Base-by-base conservation (phyloP, 768 basidiomycete species). In the Mycena amicta region DNA sequence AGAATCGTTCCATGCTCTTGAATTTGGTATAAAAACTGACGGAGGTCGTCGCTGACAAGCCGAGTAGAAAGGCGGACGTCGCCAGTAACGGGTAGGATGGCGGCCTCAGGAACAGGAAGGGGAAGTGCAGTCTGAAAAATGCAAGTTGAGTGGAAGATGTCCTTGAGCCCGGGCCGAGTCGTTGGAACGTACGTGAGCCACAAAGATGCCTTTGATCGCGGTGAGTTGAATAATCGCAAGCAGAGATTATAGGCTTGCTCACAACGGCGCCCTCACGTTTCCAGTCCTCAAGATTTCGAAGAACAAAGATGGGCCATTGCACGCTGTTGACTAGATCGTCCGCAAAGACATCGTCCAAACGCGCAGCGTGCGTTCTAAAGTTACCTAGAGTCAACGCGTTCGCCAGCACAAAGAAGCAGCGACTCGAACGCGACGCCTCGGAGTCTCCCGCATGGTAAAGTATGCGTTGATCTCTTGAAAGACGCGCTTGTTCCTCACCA, bases 251-350 rank as follows among this genome's bases (percentile, higher is more conserved):
- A n/a, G n/a, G n/a, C n/a, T n/a, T n/a, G 5, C 81, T 67, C 62
- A 83, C 83, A 60, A 73, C 68, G 39, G 70, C 68, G 2, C 74
- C 58, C 30, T 71, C 69, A 22, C 68, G 65, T 55, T 70, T 78
- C 88, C 88, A 89, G 40, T 83, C 83, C 29, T 70, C 60, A 12
- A 82, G 65, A 39, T 73, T 76, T 1, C 55, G 43, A 2, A 69
- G 60, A 56, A 86, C 72, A 63, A 88, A 81, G 5, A 67, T 60
- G 18, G 73, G 68, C 84, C 86, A 88, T 12, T 82, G 80, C 50
- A 76, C 72, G 0, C 66, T 75, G 52, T 84, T 86, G 2, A 87
- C 81, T 40, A 83, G 73, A 26, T 78, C 75, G 55, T 89, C 88
- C 2, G 79, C 70, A 66, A 78, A 88, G 2, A 85, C 59, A 4